phyloP scores from a whole-genome alignment of 2,329 filamentous ascomycete genomes.

The Epicoccum sorghinum region DNA sequence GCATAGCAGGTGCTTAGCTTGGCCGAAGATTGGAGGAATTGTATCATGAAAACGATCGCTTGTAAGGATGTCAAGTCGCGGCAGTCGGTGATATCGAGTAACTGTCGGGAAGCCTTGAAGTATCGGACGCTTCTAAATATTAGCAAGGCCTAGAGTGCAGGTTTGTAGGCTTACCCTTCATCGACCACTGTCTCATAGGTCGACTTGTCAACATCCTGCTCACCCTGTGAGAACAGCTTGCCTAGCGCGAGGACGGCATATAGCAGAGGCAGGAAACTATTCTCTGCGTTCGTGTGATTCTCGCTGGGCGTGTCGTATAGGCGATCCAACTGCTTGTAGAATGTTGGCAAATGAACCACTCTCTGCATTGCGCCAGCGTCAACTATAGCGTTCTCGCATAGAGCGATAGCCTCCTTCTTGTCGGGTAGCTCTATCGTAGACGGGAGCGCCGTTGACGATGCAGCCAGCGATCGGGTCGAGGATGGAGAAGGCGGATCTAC shows the following conservation, averaged over 20 bases:
- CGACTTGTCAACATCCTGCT: conserved; percentile 43
- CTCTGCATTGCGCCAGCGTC: conserved; percentile 69
- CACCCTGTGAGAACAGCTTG: conserved; percentile 53
- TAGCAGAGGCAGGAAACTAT: conserved; percentile 55
- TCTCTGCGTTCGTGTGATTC: conserved; percentile 53
- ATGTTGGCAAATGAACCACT: conserved; percentile 81
- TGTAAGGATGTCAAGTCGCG: conserved; percentile 58
- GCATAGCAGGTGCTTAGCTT: conserved; percentile 60
- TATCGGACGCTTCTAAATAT: conserved; percentile 52
- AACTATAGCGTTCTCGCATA: conserved; percentile 66
- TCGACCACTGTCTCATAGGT: conserved; percentile 56
- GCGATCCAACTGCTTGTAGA: conserved; percentile 76
- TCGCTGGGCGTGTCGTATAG: conserved; percentile 72
- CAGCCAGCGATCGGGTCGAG: conserved; percentile 67
- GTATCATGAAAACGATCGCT: conserved; percentile 60
- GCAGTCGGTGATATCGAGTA: conserved; percentile 61
- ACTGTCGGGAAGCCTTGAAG: conserved; percentile 55
- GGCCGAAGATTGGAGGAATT: conserved; percentile 59
- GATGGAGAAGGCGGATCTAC: conserved; percentile 73
- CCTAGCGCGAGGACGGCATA: conserved; percentile 57
- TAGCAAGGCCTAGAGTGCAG: conserved; percentile 8
- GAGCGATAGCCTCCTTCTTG: conserved; percentile 59
- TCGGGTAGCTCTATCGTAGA: conserved; percentile 69
- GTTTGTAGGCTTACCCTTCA: conserved; percentile 47
- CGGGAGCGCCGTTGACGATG: conserved; percentile 44